Evolutionary conservation across 768 basidiomycete species (phyloP).

Genomic region (Coprinellus micaceus): DNA sequence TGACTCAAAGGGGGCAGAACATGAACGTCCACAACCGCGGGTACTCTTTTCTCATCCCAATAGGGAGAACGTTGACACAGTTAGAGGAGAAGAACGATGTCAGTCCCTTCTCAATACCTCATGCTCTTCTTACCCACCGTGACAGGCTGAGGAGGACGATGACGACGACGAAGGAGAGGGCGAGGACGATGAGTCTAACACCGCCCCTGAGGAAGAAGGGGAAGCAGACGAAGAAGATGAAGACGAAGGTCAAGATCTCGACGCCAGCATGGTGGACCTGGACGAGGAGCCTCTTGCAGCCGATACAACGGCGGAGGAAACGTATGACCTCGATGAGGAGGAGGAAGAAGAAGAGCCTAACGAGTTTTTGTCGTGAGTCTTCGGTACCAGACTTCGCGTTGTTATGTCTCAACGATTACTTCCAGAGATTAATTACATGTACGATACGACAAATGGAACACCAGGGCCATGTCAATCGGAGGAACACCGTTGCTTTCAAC

Average conservation of each 20-base stretch:
- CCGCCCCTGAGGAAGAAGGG: constrained; percentile 12
- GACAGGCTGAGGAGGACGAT: constrained; percentile 8
- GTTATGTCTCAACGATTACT: background rate
- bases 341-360: constrained; percentile 42
- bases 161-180: constrained; percentile 5
- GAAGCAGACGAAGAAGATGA: constrained; percentile 52
- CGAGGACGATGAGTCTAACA: constrained; percentile 1
- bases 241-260: constrained; percentile 50
- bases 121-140: background rate
- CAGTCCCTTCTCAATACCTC: constrained; percentile 15
- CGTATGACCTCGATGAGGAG: constrained; percentile 34
- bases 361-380: background rate
- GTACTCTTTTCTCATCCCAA: constrained; percentile 64
- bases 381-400: background rate
- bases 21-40: constrained; percentile 61
- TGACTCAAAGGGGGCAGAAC: constrained; percentile 37
- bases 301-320: constrained; percentile 41
- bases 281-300: constrained; percentile 40
- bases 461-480: background rate
- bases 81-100: constrained; percentile 87
- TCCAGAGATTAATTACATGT: too few species aligned
- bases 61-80: constrained; percentile 68
- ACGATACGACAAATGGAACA: too few species aligned
- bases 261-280: constrained; percentile 61
- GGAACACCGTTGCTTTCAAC: background rate